phyloP scores from a whole-genome alignment of 345 rosid species.

The Xanthoceras sorbifolium region DNA sequence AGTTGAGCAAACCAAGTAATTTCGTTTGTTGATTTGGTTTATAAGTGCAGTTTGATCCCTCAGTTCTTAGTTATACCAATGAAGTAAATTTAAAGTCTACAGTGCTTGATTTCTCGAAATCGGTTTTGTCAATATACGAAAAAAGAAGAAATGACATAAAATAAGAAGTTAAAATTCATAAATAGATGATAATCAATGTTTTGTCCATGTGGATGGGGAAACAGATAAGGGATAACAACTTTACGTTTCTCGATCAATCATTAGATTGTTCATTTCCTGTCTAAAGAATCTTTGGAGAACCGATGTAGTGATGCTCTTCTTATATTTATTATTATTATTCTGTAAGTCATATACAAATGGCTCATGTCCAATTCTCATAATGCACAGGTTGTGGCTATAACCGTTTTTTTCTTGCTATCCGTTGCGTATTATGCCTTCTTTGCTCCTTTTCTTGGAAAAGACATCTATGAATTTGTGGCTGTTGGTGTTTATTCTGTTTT shows the following conservation, averaged over 20 bases:
- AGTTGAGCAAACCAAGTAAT: conserved; percentile 3
- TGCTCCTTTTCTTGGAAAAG: conserved; percentile 88
- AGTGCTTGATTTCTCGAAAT: not conserved
- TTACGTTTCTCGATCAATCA: not conserved
- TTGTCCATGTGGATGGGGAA: not conserved
- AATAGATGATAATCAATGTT: not conserved
- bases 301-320: conserved; percentile 9
- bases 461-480: conserved; percentile 63
- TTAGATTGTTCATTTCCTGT: conserved; percentile 6
- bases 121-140: not conserved
- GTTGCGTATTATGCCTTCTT: conserved; percentile 88
- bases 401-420: conserved; percentile 73
- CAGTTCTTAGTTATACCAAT: not conserved
- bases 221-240: not conserved
- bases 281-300: not conserved
- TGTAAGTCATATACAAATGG: not conserved
- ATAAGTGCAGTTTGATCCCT: not conserved
- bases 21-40: not conserved
- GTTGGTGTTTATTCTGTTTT: conserved; percentile 69
- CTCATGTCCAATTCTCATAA: conserved; percentile 7
- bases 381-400: conserved; percentile 79
- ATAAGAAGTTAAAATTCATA: not conserved
- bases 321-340: not conserved
- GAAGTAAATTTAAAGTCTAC: not conserved
- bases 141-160: not conserved